Conservation (phyloP, 23 red algal genomes). For the Cyanidioschyzon merolae region DNA sequence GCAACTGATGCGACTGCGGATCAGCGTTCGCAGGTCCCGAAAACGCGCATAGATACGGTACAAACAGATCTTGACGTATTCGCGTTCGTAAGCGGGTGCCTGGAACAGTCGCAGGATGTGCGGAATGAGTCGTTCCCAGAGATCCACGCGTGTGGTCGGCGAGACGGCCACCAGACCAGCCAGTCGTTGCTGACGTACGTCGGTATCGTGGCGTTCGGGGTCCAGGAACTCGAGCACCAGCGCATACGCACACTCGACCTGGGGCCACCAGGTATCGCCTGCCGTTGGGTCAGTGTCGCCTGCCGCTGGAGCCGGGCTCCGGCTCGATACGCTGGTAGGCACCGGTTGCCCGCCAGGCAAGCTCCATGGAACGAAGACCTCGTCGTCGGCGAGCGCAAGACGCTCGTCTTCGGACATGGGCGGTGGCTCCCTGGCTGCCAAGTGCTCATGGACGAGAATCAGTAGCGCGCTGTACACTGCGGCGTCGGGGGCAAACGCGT, state of each 20-base stretch:
- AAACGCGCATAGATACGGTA: slow-evolving; percentile 27
- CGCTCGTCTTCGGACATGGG: background rate
- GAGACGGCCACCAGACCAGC: slow-evolving; percentile 1
- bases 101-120: background rate
- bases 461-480: background rate
- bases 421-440: slow-evolving; percentile 2
- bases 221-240: slow-evolving; percentile 11
- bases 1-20: slow-evolving; percentile 11
- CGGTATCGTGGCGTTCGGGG: slow-evolving; percentile 6
- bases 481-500: slow-evolving; percentile 1
- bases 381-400: background rate
- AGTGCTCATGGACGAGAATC: background rate
- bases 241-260: background rate
- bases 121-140: slow-evolving; percentile 12
- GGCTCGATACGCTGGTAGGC: background rate
- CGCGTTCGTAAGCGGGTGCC: slow-evolving; percentile 15
- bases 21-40: slow-evolving; percentile 14
- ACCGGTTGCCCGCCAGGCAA: background rate
- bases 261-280: background rate
- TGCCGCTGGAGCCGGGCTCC: background rate
- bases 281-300: background rate
- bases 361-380: background rate
- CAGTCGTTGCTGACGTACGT: background rate
- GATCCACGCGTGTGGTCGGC: background rate
- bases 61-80: slow-evolving; percentile 27